phyloP scores from a whole-genome alignment of 192 early-diverging fungal species.

The Phlyctochytrium planicorne region DNA sequence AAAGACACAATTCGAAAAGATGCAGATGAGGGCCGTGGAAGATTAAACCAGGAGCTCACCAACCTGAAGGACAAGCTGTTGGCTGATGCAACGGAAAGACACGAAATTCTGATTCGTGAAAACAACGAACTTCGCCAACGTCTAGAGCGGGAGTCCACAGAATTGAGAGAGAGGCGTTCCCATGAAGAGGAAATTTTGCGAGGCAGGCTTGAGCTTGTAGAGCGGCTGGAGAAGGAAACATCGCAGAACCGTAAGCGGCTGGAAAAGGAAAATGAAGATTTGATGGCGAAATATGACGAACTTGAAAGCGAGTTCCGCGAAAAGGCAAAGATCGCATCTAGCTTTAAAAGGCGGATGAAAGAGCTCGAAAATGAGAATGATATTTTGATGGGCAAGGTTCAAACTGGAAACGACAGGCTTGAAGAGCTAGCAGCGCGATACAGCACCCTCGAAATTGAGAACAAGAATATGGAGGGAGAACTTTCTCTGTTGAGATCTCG shows the following conservation, averaged over 20 bases:
- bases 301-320: slow-evolving; percentile 29
- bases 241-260: slow-evolving; percentile 9
- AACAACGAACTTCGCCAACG: slow-evolving; percentile 18
- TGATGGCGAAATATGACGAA: slow-evolving; percentile 8
- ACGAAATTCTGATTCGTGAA: slow-evolving; percentile 20
- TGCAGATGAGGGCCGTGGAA: slow-evolving; percentile 13
- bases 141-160: slow-evolving; percentile 23
- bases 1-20: slow-evolving; percentile 23
- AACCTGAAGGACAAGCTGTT: slow-evolving; percentile 24
- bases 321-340: slow-evolving; percentile 18
- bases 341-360: slow-evolving; percentile 28
- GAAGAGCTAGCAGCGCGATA: slow-evolving; percentile 2
- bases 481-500: slow-evolving; percentile 7
- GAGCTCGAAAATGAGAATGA: slow-evolving; percentile 32
- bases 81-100: slow-evolving; percentile 10
- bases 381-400: not conserved
- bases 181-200: slow-evolving; percentile 24
- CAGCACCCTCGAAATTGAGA: slow-evolving; percentile 5
- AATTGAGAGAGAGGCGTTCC: slow-evolving; percentile 26
- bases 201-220: slow-evolving; percentile 29
- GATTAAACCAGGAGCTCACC: slow-evolving; percentile 22
- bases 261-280: slow-evolving; percentile 29
- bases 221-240: slow-evolving; percentile 35
- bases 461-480: slow-evolving; percentile 19
- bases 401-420: slow-evolving; percentile 1